Conservation (phyloP, 805 yeast genomes). For the Candida coleopterorum region DNA sequence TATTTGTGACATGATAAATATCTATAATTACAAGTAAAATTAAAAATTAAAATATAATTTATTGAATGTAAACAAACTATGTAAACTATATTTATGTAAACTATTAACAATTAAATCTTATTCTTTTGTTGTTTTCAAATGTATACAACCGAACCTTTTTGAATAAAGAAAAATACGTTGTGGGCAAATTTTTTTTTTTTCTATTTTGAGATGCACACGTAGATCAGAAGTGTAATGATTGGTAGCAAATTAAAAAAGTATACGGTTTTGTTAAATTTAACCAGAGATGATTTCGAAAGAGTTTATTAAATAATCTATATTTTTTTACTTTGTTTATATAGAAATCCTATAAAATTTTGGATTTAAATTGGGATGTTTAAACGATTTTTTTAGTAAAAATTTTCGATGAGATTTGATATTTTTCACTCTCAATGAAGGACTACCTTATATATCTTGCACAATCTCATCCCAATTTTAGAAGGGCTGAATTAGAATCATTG, state of each 20-base stretch:
- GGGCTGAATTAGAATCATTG: constrained; percentile 78
- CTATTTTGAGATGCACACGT: constrained; percentile 6
- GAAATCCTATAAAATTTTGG: too few species aligned
- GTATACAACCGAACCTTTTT: too few species aligned
- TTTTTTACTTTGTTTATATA: too few species aligned
- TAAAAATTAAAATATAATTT: constrained; percentile 3
- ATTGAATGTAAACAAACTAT: constrained; percentile 6
- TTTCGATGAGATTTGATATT: too few species aligned
- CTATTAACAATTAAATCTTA: background rate
- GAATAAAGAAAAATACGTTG: background rate
- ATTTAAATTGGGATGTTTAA: too few species aligned
- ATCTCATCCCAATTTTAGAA: constrained; percentile 70
- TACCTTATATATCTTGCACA: constrained; percentile 86
- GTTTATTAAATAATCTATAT: too few species aligned
- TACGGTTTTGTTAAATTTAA: background rate
- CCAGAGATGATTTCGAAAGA: too few species aligned
- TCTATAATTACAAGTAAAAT: constrained; percentile 1
- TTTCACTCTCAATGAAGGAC: constrained; percentile 32
- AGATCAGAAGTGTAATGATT: background rate
- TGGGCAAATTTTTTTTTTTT: constrained; percentile 3
- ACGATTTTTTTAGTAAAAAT: too few species aligned
- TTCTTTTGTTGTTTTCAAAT: too few species aligned
- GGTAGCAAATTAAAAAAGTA: too few species aligned
- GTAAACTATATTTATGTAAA: constrained; percentile 4
- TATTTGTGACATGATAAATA: constrained; percentile 31